Evolutionary conservation across 2,329 filamentous ascomycete genomes (phyloP), one percentile per base, ranked within the genome.

Genomic region (Nigrospora sphaerica): DNA sequence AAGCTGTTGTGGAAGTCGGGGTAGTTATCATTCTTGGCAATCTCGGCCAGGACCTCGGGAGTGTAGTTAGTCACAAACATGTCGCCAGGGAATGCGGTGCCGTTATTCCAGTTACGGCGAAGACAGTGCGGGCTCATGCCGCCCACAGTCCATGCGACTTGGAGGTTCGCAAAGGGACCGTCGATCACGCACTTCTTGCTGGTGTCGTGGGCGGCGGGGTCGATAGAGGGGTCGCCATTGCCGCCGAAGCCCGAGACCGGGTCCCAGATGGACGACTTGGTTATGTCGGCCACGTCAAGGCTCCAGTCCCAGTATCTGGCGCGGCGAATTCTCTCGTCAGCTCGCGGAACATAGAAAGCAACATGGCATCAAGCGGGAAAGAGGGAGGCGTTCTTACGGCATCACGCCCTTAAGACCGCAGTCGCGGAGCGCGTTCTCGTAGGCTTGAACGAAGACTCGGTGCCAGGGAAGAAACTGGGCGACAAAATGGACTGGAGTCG

Each of bases 1-100:
- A 65, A 45, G 13, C 17, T 13, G 39, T 32, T 31, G 36, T 7
- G 49, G 37, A 46, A 53, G 44, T 32, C 23, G 12, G 4, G 5
- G 41, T 56, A 53, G 16, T 4, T n/a, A 17, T 2, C 2, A 11
- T 14, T 11, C 11, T 17, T 32, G 4, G 32, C 2, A 17, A 42
- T 17, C 31, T 42, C 13, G 32, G 2, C 40, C 28, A 42, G n/a
- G 16, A 34, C 32, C 12, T 18, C 17, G 28, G 16, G 16, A 13
- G 40, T 42, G 40, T 42, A 42, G 11, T 28, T n/a, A 13, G n/a
- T 17, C n/a, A 32, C 37, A 16, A 23, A 37, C 23, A 33, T 40
- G 37, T 31, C 17, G 17, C 37, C 35, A 14, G 28, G 44, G 1
- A 33, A 14, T 5, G 7, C 4, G 12, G 17, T 32, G 44, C 44